A percentile compares a stretch with the other conserved stretches of the same genome.
These are phyloP conservation scores for Gremmenia infestans DNA, from an alignment of 2,329 filamentous ascomycete genomes.

Conservation along the genomic window DNA sequence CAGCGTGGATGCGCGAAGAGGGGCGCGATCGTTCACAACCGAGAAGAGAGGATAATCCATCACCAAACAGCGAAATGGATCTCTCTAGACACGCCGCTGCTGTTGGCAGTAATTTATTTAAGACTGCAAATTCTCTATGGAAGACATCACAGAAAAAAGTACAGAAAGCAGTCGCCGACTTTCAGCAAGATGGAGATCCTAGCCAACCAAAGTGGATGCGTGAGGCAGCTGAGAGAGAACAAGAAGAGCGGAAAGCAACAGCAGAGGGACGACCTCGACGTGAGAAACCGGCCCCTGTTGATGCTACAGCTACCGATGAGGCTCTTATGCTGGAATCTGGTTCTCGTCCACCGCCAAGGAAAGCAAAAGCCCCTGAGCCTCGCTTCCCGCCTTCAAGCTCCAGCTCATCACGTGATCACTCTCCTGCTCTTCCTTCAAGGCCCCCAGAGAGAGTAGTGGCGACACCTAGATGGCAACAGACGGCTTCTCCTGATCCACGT, in stretches of 20 bases:
- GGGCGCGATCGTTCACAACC: constrained; percentile 41
- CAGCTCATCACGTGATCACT: constrained; percentile 41
- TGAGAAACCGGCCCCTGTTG: constrained; percentile 21
- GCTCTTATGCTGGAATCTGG: constrained; percentile 75
- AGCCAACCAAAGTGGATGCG: constrained; percentile 95
- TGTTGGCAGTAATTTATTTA: constrained; percentile 78
- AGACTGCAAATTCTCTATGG: constrained; percentile 93
- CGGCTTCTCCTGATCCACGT: constrained; percentile 42
- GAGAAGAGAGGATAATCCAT: constrained; percentile 47
- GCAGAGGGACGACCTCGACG: constrained; percentile 28
- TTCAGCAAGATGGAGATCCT: constrained; percentile 67
- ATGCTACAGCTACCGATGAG: constrained; percentile 55
- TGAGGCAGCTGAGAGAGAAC: constrained; percentile 46
- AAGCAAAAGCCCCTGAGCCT: constrained; percentile 25
- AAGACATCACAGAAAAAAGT: constrained; percentile 91
- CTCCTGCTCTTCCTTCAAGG: constrained; percentile 42
- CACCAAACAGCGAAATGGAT: constrained; percentile 61
- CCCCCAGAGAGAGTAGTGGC: constrained; percentile 40
- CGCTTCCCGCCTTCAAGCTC: constrained; percentile 16
- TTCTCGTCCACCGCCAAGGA: constrained; percentile 46
- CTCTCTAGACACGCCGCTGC: constrained; percentile 76
- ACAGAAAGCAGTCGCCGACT: constrained; percentile 85
- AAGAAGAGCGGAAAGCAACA: constrained; percentile 33
- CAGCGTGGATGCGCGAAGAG: constrained; percentile 61
- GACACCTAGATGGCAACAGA: constrained; percentile 56